Base-by-base conservation (phyloP, 2,329 filamentous ascomycete genomes). In the Monosporascus sp. region DNA sequence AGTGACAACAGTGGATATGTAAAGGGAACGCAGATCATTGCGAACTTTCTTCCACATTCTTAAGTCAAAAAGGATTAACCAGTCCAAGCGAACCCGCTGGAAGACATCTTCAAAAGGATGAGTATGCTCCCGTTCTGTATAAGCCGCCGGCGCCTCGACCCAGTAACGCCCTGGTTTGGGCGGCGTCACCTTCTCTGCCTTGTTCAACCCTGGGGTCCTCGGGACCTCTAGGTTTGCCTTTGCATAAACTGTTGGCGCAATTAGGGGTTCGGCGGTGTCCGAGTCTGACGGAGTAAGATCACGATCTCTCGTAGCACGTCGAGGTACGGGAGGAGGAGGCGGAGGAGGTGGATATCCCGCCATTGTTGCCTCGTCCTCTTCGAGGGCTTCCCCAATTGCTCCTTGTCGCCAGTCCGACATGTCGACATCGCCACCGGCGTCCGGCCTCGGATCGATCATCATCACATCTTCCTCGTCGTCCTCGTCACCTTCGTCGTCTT, bases 41-140 rank as follows among this genome's bases (percentile, higher is more conserved):
- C 94, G 85, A 35, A 95, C 83, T 68, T 91, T 94, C 73, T 99
- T 99, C 94, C 94, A 99, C 79, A 99, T 85, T 43, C 94, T 81
- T 50, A 99, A 74, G 68, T 99, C 94, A 68, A 96, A 99, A 8
- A 99, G 77, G 31, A 99, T 90, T 66, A 99, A 81, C 83, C 91
- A 96, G 70, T 99, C 94, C 6, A 99, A 78, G 35, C 94, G 87
- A 14, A 97, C 88, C 35, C 92, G 86, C 66, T 93, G 85, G 74
- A 91, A 91, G 5, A 99, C 78, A 65, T 99, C 89, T 69, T 99
- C 94, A 51, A 91, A 88, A 17, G 83, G 78, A 48, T 86, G 86
- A 7, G 87, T 74, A 51, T 79, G 80, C 35, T 83, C 78, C 43
- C 79, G 78, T 53, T 83, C 79, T 45, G 78, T 80, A 67, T 89